These are phyloP conservation scores for Picea glauca DNA, from an alignment of 75 land plant species.

Conservation along the genomic window DNA sequence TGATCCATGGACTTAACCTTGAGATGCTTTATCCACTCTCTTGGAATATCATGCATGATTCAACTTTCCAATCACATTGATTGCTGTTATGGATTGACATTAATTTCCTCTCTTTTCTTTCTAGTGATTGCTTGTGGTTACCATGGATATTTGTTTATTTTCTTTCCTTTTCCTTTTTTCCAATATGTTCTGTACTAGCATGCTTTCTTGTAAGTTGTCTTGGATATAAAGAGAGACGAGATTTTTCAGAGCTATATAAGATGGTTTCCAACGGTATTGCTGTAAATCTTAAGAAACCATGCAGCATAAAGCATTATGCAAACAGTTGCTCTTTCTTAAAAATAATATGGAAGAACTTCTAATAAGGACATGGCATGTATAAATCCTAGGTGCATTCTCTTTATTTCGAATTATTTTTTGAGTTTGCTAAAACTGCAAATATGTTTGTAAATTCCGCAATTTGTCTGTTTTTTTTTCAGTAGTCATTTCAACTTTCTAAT, in stretches of 20 bases:
- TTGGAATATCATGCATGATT: too few relatives aligned
- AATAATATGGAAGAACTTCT: not conserved
- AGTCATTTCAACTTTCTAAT: too few relatives aligned
- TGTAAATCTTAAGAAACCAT: not conserved
- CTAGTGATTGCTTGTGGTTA: too few relatives aligned
- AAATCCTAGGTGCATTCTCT: not conserved
- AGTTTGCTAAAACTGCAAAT: too few relatives aligned
- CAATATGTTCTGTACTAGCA: not conserved
- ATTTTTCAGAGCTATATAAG: not conserved
- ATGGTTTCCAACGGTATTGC: not conserved
- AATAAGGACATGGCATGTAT: not conserved
- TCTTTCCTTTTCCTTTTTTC: too few relatives aligned
- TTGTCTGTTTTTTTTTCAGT: too few relatives aligned
- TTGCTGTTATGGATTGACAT: too few relatives aligned
- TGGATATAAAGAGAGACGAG: not conserved
- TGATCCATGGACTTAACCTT: not conserved
- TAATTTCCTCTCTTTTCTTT: too few relatives aligned
- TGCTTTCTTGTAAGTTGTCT: not conserved
- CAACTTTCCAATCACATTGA: too few relatives aligned
- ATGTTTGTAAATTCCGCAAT: too few relatives aligned
- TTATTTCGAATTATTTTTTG: not conserved
- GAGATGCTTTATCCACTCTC: not conserved
- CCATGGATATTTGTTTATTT: too few relatives aligned
- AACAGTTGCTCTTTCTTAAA: not conserved
- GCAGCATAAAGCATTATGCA: not conserved